Conservation (phyloP, 768 basidiomycete species). For the Suillus fuscotomentosus region DNA sequence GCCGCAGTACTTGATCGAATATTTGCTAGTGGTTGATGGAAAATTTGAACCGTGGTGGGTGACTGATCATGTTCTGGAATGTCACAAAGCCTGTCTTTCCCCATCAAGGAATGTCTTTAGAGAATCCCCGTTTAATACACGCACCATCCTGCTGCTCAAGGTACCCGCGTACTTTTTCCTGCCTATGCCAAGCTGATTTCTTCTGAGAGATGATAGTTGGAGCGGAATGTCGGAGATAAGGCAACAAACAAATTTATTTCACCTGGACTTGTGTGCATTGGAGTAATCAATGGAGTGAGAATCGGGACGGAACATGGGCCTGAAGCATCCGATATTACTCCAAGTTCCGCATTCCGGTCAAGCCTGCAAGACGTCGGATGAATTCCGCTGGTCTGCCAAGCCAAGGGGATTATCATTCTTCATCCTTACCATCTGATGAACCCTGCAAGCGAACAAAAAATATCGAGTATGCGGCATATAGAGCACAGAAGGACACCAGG, state of each 20-base stretch:
- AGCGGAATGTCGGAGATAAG: background rate
- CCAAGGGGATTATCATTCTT: background rate
- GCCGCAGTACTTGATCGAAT: background rate
- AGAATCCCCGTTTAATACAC: background rate
- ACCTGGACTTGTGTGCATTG: background rate
- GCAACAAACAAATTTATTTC: background rate
- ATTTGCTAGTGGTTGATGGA: background rate
- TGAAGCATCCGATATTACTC: background rate
- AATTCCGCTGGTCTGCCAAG: background rate
- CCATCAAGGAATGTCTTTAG: background rate
- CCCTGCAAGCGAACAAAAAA: background rate
- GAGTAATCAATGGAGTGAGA: background rate
- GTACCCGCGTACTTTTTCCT: too few relatives aligned
- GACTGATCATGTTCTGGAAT: background rate
- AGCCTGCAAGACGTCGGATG: background rate
- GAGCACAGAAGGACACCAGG: background rate
- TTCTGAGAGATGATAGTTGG: background rate
- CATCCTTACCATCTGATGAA: background rate
- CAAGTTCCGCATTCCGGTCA: background rate
- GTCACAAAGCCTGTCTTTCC: background rate
- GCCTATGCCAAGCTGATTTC: background rate
- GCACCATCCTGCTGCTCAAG: slow-evolving; percentile 1
- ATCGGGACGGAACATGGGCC: background rate
- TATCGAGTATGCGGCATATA: background rate
- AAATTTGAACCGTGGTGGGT: background rate